phyloP scores from a whole-genome alignment of 768 basidiomycete genomes.

The Phaeolepiota aurea region DNA sequence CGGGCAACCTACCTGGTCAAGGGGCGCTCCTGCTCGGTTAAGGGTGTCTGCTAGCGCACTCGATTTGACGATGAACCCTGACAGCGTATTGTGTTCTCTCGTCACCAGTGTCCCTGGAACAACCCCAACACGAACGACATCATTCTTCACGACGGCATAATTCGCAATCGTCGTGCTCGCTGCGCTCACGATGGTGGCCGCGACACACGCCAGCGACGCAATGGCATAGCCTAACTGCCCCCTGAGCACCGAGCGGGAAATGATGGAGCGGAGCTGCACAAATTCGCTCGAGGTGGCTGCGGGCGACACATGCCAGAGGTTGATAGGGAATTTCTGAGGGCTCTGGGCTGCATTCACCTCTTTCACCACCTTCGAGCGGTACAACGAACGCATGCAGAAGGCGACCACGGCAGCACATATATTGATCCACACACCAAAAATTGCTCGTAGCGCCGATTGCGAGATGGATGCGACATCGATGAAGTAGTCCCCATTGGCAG shows the following conservation, averaged over 20 bases:
- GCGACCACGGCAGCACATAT: constrained; percentile 7
- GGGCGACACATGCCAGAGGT: constrained; percentile 10
- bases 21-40: constrained; percentile 6
- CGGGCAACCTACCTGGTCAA: constrained; percentile 1
- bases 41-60: constrained; percentile 5
- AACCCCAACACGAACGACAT: constrained; percentile 2
- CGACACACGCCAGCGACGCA: constrained; percentile 7
- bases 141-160: constrained; percentile 6
- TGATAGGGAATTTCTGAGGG: constrained; percentile 1
- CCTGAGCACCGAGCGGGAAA: constrained; percentile 1
- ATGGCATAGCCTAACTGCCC: constrained; percentile 6
- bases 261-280: constrained; percentile 2
- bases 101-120: constrained; percentile 6
- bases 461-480: constrained; percentile 7
- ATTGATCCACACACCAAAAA: constrained; percentile 12
- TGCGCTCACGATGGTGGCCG: constrained; percentile 4
- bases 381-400: constrained; percentile 7
- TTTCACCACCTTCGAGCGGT: constrained; percentile 7
- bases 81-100: background rate
- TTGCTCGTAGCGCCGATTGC: constrained; percentile 8
- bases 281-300: constrained; percentile 6
- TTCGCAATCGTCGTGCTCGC: constrained; percentile 10
- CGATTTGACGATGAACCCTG: constrained; percentile 1
- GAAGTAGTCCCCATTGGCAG: constrained; percentile 8
- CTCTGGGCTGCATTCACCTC: background rate